Percentiles rank a stretch among this genome's conserved stretches.
These are phyloP conservation scores for Paracorniculantispora psalliotae DNA, from an alignment of 2,329 filamentous ascomycete genomes.

Conservation along the genomic window DNA sequence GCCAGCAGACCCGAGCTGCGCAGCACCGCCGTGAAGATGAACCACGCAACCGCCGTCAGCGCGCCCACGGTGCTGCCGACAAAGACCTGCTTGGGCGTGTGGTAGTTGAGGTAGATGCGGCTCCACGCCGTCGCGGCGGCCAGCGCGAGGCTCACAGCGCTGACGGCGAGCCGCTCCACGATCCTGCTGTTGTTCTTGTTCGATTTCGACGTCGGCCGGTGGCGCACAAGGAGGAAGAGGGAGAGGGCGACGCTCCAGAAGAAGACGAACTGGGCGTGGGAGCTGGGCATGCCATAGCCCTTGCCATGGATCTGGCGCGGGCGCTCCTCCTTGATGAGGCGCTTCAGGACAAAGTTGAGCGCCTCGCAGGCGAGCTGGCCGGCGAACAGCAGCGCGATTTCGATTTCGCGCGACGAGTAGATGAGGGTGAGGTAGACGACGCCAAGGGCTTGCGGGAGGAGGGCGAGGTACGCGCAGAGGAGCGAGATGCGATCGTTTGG, in stretches of 20 bases:
- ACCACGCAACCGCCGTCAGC: constrained; percentile 73
- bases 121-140: constrained; percentile 72
- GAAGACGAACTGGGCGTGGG: constrained; percentile 89
- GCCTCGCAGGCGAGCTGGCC: constrained; percentile 91
- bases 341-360: constrained; percentile 84
- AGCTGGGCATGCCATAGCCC: constrained; percentile 94
- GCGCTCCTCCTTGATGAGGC: constrained; percentile 86
- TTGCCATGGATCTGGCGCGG: constrained; percentile 81
- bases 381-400: constrained; percentile 82
- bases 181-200: constrained; percentile 40
- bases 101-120: constrained; percentile 86
- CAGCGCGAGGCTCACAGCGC: constrained; percentile 51
- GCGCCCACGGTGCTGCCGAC: constrained; percentile 69
- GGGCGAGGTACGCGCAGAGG: constrained; percentile 86
- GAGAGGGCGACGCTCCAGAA: constrained; percentile 84
- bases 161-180: constrained; percentile 47
- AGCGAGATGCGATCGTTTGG: constrained; percentile 80
- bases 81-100: constrained; percentile 83
- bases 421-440: constrained; percentile 86
- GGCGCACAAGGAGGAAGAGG: constrained; percentile 79
- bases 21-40: constrained; percentile 60
- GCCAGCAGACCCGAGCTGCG: constrained; percentile 64
- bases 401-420: constrained; percentile 85
- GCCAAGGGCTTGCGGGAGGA: constrained; percentile 86
- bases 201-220: constrained; percentile 45